Evolutionary conservation across 225 moss, liverwort and hornwort genomes (phyloP).

Genomic region (Sphagnum tenellum): DNA sequence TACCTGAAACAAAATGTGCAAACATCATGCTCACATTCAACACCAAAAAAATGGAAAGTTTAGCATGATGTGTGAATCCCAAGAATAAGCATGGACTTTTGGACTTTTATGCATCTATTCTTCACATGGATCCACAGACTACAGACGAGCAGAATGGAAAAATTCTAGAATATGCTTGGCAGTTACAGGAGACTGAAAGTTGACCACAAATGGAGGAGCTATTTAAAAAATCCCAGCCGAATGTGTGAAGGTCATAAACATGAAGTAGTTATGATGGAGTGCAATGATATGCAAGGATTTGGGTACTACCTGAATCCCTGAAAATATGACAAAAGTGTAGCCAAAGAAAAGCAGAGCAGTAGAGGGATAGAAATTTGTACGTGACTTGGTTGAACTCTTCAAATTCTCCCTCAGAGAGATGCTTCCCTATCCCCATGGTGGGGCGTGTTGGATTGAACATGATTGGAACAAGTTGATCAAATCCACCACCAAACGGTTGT

Average conservation of each 20-base stretch:
- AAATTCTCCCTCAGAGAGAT: slow-evolving; percentile 19
- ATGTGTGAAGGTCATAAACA: background rate
- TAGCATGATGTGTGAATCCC: background rate
- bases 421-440: slow-evolving; percentile 26
- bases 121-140: background rate
- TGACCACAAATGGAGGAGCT: too few relatives aligned
- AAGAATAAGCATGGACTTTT: background rate
- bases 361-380: slow-evolving; percentile 5
- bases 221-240: too few relatives aligned
- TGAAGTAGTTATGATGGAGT: background rate
- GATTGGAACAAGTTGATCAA: background rate
- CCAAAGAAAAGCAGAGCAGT: background rate
- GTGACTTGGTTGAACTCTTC: slow-evolving; percentile 44
- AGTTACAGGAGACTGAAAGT: too few relatives aligned
- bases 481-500: too few relatives aligned
- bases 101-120: background rate
- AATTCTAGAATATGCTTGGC: background rate
- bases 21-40: background rate
- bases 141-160: background rate
- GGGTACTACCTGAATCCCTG: too few relatives aligned
- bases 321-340: background rate
- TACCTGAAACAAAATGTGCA: slow-evolving; percentile 9
- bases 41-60: background rate
- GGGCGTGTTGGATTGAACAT: slow-evolving; percentile 23
- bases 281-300: too few relatives aligned